Percentiles rank a stretch among this genome's conserved stretches.
phyloP scores from a whole-genome alignment of 1,284 basidiomycete species.

The Apiotrichum veenhuisii region DNA sequence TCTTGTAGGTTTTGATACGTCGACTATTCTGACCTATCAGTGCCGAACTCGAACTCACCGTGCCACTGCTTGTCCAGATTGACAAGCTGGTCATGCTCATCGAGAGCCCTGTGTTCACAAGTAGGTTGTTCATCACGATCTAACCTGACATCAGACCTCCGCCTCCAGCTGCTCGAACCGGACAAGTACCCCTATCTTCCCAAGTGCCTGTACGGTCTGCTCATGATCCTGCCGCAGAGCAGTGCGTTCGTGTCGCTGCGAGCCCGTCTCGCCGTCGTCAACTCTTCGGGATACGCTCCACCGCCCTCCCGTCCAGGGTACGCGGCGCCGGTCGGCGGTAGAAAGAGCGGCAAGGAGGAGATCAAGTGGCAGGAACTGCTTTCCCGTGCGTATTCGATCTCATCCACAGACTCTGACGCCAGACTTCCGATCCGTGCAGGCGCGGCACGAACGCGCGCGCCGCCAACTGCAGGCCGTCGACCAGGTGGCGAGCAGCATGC shows the following conservation, averaged over 20 bases:
- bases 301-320: constrained; percentile 19
- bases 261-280: constrained; percentile 90
- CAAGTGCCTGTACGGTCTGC: constrained; percentile 94
- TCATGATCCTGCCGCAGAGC: constrained; percentile 97
- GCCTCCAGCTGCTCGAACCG: constrained; percentile 92
- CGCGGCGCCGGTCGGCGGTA: constrained; percentile 50
- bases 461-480: constrained; percentile 51
- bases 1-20: constrained; percentile 65
- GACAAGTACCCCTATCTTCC: constrained; percentile 94
- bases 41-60: constrained; percentile 94
- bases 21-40: constrained; percentile 49
- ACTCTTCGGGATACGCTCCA: constrained; percentile 87
- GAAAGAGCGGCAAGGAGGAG: constrained; percentile 75
- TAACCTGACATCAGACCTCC: constrained; percentile 62
- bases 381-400: constrained; percentile 55
- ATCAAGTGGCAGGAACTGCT: constrained; percentile 93
- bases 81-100: constrained; percentile 98
- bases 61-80: constrained; percentile 89
- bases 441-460: constrained; percentile 79
- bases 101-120: constrained; percentile 97
- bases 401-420: not conserved
- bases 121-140: constrained; percentile 53
- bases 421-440: constrained; percentile 73
- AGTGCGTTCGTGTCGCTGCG: constrained; percentile 92
- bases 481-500: constrained; percentile 21